Percentiles rank a stretch among this genome's conserved stretches.
phyloP scores from a whole-genome alignment of 192 early-diverging fungal species.

The Rhizophagus prolifer region DNA sequence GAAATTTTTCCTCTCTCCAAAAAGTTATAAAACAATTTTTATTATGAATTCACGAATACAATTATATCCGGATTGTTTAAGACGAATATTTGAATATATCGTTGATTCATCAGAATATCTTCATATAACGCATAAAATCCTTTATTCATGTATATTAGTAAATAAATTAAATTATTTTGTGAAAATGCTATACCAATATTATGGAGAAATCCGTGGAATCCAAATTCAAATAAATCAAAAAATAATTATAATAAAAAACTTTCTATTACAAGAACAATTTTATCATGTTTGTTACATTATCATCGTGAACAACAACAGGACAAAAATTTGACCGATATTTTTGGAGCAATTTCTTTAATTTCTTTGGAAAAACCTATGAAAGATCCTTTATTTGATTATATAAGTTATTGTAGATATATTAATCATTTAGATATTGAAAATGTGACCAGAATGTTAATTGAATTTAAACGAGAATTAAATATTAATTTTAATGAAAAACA shows the following conservation, averaged over 20 bases:
- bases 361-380: not conserved
- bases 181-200: not conserved
- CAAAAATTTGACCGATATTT: no score
- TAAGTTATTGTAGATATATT: not conserved
- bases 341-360: not conserved
- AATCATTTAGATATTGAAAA: not conserved
- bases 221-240: not conserved
- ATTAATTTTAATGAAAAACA: not conserved
- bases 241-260: not conserved
- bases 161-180: conserved; percentile 1
- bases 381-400: not conserved
- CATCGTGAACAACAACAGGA: not conserved
- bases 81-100: not conserved
- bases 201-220: conserved; percentile 6
- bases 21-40: not conserved
- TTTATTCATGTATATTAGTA: conserved; percentile 7
- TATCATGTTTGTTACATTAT: not conserved
- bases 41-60: not conserved
- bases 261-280: not conserved
- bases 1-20: no score
- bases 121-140: not conserved
- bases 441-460: not conserved
- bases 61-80: not conserved
- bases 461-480: not conserved
- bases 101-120: not conserved